phyloP scores from a whole-genome alignment of 2,329 filamentous ascomycete genomes.

The Periconia sp. region DNA sequence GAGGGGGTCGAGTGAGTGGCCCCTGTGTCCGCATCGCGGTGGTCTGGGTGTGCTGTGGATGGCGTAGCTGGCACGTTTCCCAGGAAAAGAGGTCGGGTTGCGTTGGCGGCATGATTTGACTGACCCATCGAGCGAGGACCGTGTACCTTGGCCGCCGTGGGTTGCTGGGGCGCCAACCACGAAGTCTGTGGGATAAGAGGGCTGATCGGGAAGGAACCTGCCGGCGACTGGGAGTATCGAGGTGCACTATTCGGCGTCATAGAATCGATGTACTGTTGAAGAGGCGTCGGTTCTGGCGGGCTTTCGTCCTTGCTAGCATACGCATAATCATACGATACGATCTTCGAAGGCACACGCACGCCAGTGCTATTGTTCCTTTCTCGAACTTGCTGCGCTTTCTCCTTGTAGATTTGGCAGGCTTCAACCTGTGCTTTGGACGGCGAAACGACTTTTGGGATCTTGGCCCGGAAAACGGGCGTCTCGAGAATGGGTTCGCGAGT shows the following conservation, averaged over 20 bases:
- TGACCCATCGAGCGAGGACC: conserved; percentile 9
- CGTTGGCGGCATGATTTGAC: conserved; percentile 9
- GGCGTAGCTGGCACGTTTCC: not conserved
- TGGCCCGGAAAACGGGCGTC: conserved; percentile 14
- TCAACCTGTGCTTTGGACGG: conserved; percentile 25
- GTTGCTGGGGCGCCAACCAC: conserved; percentile 10
- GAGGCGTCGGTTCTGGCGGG: not conserved
- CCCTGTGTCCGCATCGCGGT: conserved; percentile 12
- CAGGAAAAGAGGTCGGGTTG: conserved; percentile 16
- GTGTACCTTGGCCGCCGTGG: conserved; percentile 1
- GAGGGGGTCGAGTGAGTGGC: conserved; percentile 7
- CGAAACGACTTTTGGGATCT: conserved; percentile 5
- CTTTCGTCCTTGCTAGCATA: conserved; percentile 7
- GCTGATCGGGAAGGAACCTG: conserved; percentile 30
- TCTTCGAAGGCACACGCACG: conserved; percentile 24
- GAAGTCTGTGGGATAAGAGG: conserved; percentile 21
- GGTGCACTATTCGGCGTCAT: conserved; percentile 13
- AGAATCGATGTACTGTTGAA: conserved; percentile 3
- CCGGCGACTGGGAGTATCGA: conserved; percentile 8
- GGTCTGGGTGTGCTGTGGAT: conserved; percentile 1
- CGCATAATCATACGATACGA: conserved; percentile 32
- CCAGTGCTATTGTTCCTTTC: conserved; percentile 26
- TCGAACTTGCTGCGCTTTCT: conserved; percentile 27
- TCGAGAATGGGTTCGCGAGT: conserved; percentile 34
- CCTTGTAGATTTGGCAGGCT: conserved; percentile 30